Percentiles rank a stretch among this genome's conserved stretches.
These are phyloP conservation scores for Trametes cubensis DNA, from an alignment of 768 basidiomycete genomes.

Conservation along the genomic window DNA sequence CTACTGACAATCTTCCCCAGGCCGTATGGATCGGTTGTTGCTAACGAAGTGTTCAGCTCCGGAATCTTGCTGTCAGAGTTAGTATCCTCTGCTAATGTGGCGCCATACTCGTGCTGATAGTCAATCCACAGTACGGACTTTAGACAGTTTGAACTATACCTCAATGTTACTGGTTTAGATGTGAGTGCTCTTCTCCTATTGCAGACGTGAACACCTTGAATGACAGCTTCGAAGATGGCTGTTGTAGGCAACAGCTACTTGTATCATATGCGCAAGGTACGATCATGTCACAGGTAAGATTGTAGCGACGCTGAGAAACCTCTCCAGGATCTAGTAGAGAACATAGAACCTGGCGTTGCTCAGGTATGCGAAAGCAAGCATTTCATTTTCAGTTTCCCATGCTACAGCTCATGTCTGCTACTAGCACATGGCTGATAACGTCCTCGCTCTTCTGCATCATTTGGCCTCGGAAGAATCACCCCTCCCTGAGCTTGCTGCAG, in stretches of 20 bases:
- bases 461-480: conserved; percentile 73
- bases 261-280: conserved; percentile 89
- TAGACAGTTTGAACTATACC: conserved; percentile 87
- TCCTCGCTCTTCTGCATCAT: conserved; percentile 74
- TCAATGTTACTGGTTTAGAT: conserved; percentile 90
- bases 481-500: conserved; percentile 60
- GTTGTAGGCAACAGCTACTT: conserved; percentile 90
- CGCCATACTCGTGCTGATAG: neutral
- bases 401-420: conserved; percentile 33
- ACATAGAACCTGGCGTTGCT: conserved; percentile 83
- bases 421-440: conserved; percentile 89
- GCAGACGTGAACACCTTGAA: neutral
- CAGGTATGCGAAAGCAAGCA: conserved; percentile 34
- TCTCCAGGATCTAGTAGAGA: conserved; percentile 70
- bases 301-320: neutral
- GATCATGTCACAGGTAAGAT: neutral
- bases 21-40: conserved; percentile 87
- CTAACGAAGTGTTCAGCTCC: conserved; percentile 91
- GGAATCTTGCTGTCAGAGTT: conserved; percentile 91
- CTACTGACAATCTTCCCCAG: conserved; percentile 36
- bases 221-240: conserved; percentile 63
- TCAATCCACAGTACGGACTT: conserved; percentile 78
- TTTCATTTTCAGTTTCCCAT: neutral
- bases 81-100: conserved; percentile 27
- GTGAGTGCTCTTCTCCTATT: conserved; percentile 44